Base-by-base conservation (phyloP, 345 rosid genomes). In the Boechera divaricarpa region DNA sequence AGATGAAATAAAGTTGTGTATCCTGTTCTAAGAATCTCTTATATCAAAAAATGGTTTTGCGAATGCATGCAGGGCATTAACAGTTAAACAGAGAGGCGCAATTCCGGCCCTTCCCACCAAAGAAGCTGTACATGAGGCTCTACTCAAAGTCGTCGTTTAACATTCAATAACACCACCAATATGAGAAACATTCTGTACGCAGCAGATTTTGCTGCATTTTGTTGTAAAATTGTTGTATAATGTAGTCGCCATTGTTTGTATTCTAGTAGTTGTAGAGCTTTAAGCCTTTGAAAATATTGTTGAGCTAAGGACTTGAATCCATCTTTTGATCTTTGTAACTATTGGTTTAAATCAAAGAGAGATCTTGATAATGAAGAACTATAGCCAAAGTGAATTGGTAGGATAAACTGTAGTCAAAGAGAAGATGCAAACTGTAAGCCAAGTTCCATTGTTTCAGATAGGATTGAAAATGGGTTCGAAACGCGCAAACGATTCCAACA, bases 61-160 rank as follows among this genome's bases (percentile, higher is more conserved):
- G 7, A 95, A 95, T 57, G 96, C 89, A 0, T 95, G 99, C 8
- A 98, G 98, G 26, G 99, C 99, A 38, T 82, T 95, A 79, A 88
- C 99, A 0, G 99, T 92, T 36, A 92, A 57, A 16, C 94, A 85
- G 72, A 87, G 99, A 85, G 99, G 97, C 24, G 97, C 97, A 9
- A 95, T 95, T 35, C 97, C 99, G 0, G 97, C 98, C 1, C 84
- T 95, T 83, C 98, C 99, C 11, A 89, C 94, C 0, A 84, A 60
- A 82, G 90, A 90, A 82, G 87, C 88, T 58, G 98, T 92, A 8
- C 81, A 82, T 60, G 67, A 80, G 57, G 82, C 89, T 49, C 45
- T 92, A 26, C 79, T 88, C 6, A 82, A 85, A 55, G 38, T 79
- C 5, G 87, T 83, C 6, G 75, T 84, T 29, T 87, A 82, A 55